Evolutionary conservation across 108 stramenopile species (phyloP).

Genomic region (Nannochloropsis gaditana): DNA sequence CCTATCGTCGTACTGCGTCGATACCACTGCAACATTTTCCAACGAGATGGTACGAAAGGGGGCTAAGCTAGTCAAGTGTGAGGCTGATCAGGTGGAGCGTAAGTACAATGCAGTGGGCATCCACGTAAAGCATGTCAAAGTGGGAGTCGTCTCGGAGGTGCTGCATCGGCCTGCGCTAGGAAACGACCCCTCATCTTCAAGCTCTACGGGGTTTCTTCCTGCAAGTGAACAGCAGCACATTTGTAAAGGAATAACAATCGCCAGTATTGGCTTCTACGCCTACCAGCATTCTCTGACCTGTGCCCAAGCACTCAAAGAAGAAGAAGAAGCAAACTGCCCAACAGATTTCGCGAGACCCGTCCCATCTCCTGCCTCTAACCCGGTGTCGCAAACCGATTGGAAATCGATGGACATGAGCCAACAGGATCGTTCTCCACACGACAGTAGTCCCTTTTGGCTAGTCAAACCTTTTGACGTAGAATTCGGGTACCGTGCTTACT

Average conservation of each 20-base stretch:
- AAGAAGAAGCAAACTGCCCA: too few relatives aligned
- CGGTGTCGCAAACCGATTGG: too few relatives aligned
- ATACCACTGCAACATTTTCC: background rate
- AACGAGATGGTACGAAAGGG: too few relatives aligned
- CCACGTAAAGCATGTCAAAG: background rate
- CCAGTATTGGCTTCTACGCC: background rate
- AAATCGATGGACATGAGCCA: too few relatives aligned
- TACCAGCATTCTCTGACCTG: background rate
- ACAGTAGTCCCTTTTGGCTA: background rate
- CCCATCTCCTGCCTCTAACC: too few relatives aligned
- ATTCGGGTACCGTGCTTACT: background rate
- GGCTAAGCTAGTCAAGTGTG: too few relatives aligned
- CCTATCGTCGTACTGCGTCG: background rate
- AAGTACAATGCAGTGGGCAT: background rate
- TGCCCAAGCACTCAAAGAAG: too few relatives aligned
- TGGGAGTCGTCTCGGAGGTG: background rate
- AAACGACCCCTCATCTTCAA: too few relatives aligned
- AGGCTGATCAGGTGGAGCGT: background rate
- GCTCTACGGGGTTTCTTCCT: background rate
- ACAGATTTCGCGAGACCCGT: too few relatives aligned
- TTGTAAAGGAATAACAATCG: background rate
- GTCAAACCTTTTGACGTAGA: background rate
- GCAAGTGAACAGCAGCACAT: background rate
- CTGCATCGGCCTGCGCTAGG: background rate
- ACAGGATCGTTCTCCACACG: background rate